These are phyloP conservation scores for Gastrodia elata DNA, from an alignment of 106 monocot species.

Conservation along the genomic window DNA sequence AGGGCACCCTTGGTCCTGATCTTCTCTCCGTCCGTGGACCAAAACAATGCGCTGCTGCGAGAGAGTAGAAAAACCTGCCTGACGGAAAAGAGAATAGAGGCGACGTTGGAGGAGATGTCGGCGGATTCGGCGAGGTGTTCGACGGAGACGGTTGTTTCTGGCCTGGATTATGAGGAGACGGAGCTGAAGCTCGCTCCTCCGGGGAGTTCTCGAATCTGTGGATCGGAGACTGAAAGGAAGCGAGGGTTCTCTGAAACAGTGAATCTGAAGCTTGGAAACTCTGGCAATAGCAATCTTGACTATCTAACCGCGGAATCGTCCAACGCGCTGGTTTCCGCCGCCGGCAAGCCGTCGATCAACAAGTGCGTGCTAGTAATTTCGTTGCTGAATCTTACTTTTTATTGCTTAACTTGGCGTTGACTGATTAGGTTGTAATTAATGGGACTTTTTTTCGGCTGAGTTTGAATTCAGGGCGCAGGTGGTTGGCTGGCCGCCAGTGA, in stretches of 20 bases:
- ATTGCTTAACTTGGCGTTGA: background rate
- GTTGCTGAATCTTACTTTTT: too few species aligned
- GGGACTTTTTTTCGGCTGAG: background rate
- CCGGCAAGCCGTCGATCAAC: conserved; percentile 41
- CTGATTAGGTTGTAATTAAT: background rate
- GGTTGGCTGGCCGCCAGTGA: conserved; percentile 96
- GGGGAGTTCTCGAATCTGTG: conserved; percentile 15
- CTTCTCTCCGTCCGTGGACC: background rate
- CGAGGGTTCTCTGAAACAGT: conserved; percentile 41
- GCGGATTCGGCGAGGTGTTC: conserved; percentile 48
- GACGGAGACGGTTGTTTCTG: conserved; percentile 50
- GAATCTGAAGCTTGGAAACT: conserved; percentile 23
- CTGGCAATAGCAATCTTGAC: conserved; percentile 1
- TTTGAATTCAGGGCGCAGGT: conserved; percentile 48
- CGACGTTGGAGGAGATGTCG: conserved; percentile 24
- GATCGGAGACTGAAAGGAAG: conserved; percentile 47
- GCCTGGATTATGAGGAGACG: conserved; percentile 60
- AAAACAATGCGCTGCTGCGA: background rate
- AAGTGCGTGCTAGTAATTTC: conserved; percentile 44
- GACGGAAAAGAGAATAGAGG: background rate
- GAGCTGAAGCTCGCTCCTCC: conserved; percentile 50
- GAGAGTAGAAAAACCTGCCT: conserved; percentile 1
- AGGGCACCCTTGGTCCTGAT: background rate
- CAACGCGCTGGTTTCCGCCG: conserved; percentile 11
- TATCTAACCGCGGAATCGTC: conserved; percentile 15